These are phyloP conservation scores for Carex pumila DNA, from an alignment of 176 grass and related monocot genomes.

Conservation along the genomic window DNA sequence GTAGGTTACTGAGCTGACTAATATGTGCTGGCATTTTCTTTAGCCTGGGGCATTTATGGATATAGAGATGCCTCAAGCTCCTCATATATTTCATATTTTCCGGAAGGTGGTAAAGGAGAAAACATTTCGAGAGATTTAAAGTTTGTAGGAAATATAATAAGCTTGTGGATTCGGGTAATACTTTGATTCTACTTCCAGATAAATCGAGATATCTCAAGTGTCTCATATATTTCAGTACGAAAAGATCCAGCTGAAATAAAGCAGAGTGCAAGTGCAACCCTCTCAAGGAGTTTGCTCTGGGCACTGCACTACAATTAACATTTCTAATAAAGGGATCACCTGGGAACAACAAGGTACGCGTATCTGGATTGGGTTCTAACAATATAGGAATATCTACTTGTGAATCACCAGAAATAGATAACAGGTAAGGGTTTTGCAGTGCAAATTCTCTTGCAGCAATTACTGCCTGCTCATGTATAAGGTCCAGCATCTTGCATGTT, in stretches of 20 bases:
- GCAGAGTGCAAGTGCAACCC: too few species aligned
- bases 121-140: neutral
- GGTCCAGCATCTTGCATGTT: neutral
- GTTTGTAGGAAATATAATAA: neutral
- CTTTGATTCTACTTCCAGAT: neutral
- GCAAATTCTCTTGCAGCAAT: neutral
- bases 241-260: neutral
- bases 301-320: too few species aligned
- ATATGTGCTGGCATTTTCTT: conserved; percentile 16
- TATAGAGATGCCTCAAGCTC: conserved; percentile 23
- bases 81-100: conserved; percentile 29
- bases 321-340: neutral
- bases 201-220: conserved; percentile 7
- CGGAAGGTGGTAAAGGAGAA: conserved; percentile 1
- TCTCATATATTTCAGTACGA: neutral
- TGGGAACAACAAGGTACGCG: too few species aligned
- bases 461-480: too few species aligned
- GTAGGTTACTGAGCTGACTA: neutral
- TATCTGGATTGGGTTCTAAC: too few species aligned
- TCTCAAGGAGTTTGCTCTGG: too few species aligned
- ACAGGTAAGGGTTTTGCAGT: too few species aligned
- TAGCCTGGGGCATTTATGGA: neutral
- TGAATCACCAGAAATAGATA: neutral
- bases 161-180: neutral
- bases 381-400: too few species aligned